phyloP scores from a whole-genome alignment of 495 filamentous ascomycete species.

The Neurospora sp. region DNA sequence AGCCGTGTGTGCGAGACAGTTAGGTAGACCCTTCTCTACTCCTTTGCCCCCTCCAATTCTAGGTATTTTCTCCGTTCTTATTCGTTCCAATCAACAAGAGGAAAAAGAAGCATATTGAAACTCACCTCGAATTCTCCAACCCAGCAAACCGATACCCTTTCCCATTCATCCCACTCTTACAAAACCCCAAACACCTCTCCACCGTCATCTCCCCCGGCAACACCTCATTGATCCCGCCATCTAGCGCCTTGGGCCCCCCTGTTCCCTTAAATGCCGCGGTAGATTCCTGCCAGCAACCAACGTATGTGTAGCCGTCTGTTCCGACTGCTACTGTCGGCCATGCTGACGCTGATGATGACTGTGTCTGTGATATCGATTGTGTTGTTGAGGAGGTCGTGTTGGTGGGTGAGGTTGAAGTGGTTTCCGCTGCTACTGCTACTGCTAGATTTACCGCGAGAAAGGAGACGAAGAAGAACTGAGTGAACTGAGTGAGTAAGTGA shows the following conservation, averaged over 20 bases:
- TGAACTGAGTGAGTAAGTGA: neutral
- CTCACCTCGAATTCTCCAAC: constrained; percentile 38
- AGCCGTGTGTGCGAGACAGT: neutral
- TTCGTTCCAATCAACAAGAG: too few species aligned
- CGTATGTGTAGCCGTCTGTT: constrained; percentile 23
- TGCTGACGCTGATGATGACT: constrained; percentile 25
- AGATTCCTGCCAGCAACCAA: constrained; percentile 44
- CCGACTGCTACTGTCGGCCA: constrained; percentile 28
- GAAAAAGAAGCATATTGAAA: neutral
- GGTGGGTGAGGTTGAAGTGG: neutral
- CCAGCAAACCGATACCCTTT: constrained; percentile 30
- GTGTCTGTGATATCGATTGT: too few species aligned
- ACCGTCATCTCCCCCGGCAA: constrained; percentile 31
- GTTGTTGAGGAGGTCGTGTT: too few species aligned
- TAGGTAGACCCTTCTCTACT: too few species aligned
- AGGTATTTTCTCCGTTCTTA: too few species aligned
- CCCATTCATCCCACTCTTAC: constrained; percentile 9
- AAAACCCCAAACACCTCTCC: constrained; percentile 32
- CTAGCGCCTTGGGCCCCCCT: constrained; percentile 21
- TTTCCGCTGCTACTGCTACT: neutral
- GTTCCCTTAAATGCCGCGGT: constrained; percentile 18
- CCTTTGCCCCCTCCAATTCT: too few species aligned
- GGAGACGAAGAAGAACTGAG: neutral
- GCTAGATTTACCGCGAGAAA: neutral
- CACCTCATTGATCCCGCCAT: constrained; percentile 22